Base-by-base conservation (phyloP, 371 early-diverging fungal species). In the Zopfochytrium polystomum region DNA sequence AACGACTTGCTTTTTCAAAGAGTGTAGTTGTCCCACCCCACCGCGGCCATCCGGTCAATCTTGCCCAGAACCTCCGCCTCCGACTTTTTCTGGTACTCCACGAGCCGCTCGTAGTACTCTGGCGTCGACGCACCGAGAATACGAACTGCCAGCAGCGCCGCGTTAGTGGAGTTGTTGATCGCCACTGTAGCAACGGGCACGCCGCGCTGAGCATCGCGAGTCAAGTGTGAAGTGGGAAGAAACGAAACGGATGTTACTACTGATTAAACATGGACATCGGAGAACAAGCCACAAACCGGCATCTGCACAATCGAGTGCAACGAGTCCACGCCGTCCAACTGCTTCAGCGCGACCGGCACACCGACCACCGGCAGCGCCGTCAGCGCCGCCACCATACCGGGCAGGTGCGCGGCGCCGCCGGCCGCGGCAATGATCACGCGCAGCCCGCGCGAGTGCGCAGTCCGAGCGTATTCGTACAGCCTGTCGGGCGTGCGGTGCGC, bases 151-250 rank as follows among this genome's bases (percentile, higher is more conserved):
- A 97, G 79, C 33, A 95, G 73, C 1, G 90, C 98, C 1, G 96
- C 96, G 62, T 97, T 95, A 46, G 91, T 92, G 51, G 93, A 83
- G 77, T 96, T 97, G 73, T 93, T 90, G 70, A 97, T 94, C 27
- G 96, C 98, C 1, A 96, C 96, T 2, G 96, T 95, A 2, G 98
- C 98, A 0, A 95, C 95, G 26, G 98, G 96, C 23, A 96, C 87
- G 56, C 98, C 98, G 52, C 98, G 86, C 90, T 90, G 75, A 29
- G 56, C n/a, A 38, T 51, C 25, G 23, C n/a, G 11, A 13, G 20
- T 13, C 13, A 15, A 35, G 26, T 30, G 47, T 27, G 9, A 33
- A 27, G 42, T 13, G 26, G 32, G 22, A 59, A 46, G 1, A 5
- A 9, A 32, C 27, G 26, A 49, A 32, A 30, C 7, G 32, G 31